Conservation (phyloP, 164 flowering plant genomes). For the Vitis labrusca region DNA sequence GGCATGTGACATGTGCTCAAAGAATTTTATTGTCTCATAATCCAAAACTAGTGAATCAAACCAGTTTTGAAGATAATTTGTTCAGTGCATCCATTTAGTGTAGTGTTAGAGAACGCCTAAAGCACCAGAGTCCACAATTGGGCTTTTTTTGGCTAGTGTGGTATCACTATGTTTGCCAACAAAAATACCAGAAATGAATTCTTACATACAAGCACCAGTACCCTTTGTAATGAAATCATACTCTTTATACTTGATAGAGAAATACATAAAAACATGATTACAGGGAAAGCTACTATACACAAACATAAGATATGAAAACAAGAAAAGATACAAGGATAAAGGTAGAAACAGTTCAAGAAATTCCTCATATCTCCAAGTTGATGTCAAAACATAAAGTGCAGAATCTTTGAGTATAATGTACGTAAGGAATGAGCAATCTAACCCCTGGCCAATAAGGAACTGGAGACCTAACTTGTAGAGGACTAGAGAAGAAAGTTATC, state of each 20-base stretch:
- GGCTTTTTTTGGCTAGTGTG: too few species aligned
- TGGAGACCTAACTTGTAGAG: constrained; percentile 1
- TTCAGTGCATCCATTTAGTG: too few species aligned
- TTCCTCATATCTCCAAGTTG: background rate
- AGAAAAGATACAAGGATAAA: background rate
- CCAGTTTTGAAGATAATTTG: too few species aligned
- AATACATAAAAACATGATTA: background rate
- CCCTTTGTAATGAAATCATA: too few species aligned
- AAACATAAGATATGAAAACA: background rate
- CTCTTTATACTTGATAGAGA: background rate
- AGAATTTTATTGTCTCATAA: too few species aligned
- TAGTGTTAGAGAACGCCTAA: too few species aligned
- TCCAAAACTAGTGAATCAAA: too few species aligned
- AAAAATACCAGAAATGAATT: too few species aligned
- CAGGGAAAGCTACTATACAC: background rate
- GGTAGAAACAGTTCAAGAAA: background rate
- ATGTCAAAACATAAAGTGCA: constrained; percentile 5
- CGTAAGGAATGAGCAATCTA: constrained; percentile 21
- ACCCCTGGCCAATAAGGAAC: constrained; percentile 13
- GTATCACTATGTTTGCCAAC: too few species aligned
- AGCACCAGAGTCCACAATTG: too few species aligned
- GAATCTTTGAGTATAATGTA: constrained; percentile 5
- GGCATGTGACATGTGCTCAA: too few species aligned
- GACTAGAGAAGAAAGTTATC: constrained; percentile 72
- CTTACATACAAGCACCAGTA: too few species aligned